phyloP scores from a whole-genome alignment of 768 basidiomycete species.

The Sporobolomyces pararoseus region DNA sequence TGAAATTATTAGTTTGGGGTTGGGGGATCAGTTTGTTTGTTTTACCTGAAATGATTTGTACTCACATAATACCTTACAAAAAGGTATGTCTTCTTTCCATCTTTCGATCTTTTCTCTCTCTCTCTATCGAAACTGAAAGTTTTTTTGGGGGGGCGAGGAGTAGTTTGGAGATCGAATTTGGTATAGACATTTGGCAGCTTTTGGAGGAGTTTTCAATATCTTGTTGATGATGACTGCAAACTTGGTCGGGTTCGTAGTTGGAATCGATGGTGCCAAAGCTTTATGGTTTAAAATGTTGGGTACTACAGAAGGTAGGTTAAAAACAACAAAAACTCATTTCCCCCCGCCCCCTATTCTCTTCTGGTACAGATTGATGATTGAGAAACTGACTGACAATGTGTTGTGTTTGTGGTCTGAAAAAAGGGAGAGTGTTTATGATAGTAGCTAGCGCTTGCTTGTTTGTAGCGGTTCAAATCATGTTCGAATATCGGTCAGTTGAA shows the following conservation, averaged over 20 bases:
- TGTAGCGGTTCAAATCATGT: slow-evolving; percentile 83
- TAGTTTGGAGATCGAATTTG: slow-evolving; percentile 70
- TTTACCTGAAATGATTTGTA: slow-evolving; percentile 71
- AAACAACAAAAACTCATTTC: too few relatives aligned
- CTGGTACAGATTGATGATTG: too few relatives aligned
- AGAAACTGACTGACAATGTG: not conserved
- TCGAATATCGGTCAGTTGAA: slow-evolving; percentile 82
- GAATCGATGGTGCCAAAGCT: slow-evolving; percentile 70
- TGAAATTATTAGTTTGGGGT: slow-evolving; percentile 86
- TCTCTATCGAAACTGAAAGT: too few relatives aligned
- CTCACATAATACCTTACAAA: slow-evolving; percentile 59
- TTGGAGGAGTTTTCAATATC: slow-evolving; percentile 78
- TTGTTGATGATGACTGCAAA: slow-evolving; percentile 88
- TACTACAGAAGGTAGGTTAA: slow-evolving; percentile 64
- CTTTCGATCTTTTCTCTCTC: too few relatives aligned
- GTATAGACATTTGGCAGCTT: slow-evolving; percentile 80
- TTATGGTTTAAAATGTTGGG: slow-evolving; percentile 63
- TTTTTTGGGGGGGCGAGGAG: too few relatives aligned
- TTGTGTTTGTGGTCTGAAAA: not conserved
- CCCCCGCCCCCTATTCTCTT: not conserved
- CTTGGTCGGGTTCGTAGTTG: slow-evolving; percentile 89
- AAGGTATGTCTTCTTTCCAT: slow-evolving; percentile 57
- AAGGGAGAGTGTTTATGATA: slow-evolving; percentile 66
- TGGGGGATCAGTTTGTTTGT: slow-evolving; percentile 92
- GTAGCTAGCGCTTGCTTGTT: slow-evolving; percentile 65